Conservation (phyloP, 2,329 filamentous ascomycete genomes). For the Fonsecaea monophora region DNA sequence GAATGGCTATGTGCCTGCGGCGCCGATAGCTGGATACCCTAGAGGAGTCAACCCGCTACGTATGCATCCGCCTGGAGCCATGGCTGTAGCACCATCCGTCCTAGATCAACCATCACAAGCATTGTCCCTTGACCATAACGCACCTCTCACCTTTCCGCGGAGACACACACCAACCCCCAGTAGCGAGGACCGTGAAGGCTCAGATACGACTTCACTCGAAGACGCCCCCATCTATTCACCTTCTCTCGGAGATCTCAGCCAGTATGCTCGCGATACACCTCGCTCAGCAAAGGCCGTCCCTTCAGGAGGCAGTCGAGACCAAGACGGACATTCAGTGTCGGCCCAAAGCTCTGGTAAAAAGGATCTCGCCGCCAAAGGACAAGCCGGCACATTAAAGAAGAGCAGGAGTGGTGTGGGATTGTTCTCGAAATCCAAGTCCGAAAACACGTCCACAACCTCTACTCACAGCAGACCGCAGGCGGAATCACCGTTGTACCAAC, state of each 20-base stretch:
- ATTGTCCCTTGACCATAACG: not conserved
- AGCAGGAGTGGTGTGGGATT: slow-evolving; percentile 32
- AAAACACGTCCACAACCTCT: not conserved
- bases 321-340: slow-evolving; percentile 22
- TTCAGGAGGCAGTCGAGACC: not conserved
- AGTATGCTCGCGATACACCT: slow-evolving; percentile 37
- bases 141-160: not conserved
- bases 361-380: not conserved
- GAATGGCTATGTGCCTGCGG: slow-evolving; percentile 31
- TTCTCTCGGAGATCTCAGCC: slow-evolving; percentile 37
- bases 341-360: slow-evolving; percentile 23
- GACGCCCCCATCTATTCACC: slow-evolving; percentile 40
- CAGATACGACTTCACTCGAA: slow-evolving; percentile 29
- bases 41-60: slow-evolving; percentile 33
- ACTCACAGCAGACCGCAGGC: not conserved
- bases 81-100: slow-evolving; percentile 25
- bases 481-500: slow-evolving; percentile 18
- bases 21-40: slow-evolving; percentile 20
- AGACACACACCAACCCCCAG: slow-evolving; percentile 12
- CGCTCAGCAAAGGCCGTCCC: slow-evolving; percentile 9
- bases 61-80: slow-evolving; percentile 35
- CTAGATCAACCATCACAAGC: slow-evolving; percentile 3
- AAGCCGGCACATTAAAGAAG: slow-evolving; percentile 28
- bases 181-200: slow-evolving; percentile 27
- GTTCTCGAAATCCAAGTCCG: slow-evolving; percentile 28